Conservation (phyloP, 2,329 filamentous ascomycete genomes). For the Aureobasidium lini region DNA sequence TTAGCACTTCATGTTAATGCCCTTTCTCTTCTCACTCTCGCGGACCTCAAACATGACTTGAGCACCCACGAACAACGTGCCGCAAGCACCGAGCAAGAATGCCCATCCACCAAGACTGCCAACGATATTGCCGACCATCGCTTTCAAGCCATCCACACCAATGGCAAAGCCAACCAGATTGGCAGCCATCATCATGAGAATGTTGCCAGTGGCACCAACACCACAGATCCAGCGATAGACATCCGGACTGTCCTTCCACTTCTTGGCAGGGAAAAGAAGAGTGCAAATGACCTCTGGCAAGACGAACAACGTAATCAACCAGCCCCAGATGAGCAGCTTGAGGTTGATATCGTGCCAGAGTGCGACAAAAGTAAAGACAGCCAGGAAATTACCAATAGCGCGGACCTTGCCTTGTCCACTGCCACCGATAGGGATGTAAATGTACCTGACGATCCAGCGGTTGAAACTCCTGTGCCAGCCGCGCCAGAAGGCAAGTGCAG, state of each 20-base stretch:
- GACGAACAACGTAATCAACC: conserved; percentile 91
- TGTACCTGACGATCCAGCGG: conserved; percentile 86
- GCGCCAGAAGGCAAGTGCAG: conserved; percentile 85
- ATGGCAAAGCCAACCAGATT: conserved; percentile 94
- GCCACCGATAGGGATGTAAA: conserved; percentile 87
- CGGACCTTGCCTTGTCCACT: conserved; percentile 51
- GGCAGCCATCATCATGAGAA: conserved; percentile 91
- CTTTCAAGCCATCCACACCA: conserved; percentile 78
- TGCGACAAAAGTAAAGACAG: conserved; percentile 93
- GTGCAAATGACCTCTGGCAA: conserved; percentile 73
- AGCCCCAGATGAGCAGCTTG: conserved; percentile 87
- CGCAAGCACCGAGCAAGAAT: conserved; percentile 66
- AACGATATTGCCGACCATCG: conserved; percentile 66
- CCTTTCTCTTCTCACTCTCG: conserved; percentile 73
- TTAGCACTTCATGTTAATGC: conserved; percentile 76
- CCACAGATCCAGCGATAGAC: conserved; percentile 74
- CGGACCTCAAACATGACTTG: conserved; percentile 97
- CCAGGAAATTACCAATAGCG: conserved; percentile 66
- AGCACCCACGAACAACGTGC: conserved; percentile 71
- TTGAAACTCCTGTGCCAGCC: conserved; percentile 95
- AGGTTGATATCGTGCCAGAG: conserved; percentile 97
- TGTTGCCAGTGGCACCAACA: conserved; percentile 70
- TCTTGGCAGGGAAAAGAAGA: conserved; percentile 63
- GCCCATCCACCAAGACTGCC: conserved; percentile 65
- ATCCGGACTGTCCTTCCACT: conserved; percentile 63